These are phyloP conservation scores for Gomphus sp. DNA, from an alignment of 1,284 basidiomycete genomes.

Conservation along the genomic window DNA sequence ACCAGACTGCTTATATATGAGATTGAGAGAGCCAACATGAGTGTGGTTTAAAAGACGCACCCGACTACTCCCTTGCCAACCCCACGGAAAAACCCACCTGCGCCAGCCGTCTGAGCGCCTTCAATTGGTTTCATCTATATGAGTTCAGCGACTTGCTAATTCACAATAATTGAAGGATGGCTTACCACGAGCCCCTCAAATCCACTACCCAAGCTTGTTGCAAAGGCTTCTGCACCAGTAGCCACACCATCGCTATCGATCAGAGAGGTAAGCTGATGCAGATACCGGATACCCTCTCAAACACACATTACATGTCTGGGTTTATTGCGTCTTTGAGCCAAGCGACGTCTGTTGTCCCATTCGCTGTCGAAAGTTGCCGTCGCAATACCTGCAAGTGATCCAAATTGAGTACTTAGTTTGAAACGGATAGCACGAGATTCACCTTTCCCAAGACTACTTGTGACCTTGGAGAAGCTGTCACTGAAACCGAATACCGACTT, in stretches of 20 bases:
- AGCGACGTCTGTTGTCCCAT: slow-evolving; percentile 83
- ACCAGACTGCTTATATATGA: slow-evolving; percentile 49
- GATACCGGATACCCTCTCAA: slow-evolving; percentile 18
- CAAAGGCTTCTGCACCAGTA: slow-evolving; percentile 90
- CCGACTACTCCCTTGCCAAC: slow-evolving; percentile 95
- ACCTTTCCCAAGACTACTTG: slow-evolving; percentile 96
- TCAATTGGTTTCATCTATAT: slow-evolving; percentile 86
- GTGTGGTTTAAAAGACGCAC: slow-evolving; percentile 32
- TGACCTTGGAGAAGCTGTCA: slow-evolving; percentile 96
- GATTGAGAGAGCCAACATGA: slow-evolving; percentile 8
- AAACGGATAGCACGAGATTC: slow-evolving; percentile 8
- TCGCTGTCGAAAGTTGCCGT: slow-evolving; percentile 96
- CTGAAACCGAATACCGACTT: slow-evolving; percentile 97
- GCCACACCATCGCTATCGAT: slow-evolving; percentile 77
- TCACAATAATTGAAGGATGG: background rate
- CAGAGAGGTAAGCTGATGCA: slow-evolving; percentile 5
- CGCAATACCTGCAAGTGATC: slow-evolving; percentile 58
- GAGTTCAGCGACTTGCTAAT: slow-evolving; percentile 4
- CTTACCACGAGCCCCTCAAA: slow-evolving; percentile 91
- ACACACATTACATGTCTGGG: slow-evolving; percentile 90
- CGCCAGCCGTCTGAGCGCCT: slow-evolving; percentile 91
- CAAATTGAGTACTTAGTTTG: background rate
- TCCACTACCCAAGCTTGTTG: slow-evolving; percentile 90
- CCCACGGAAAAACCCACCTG: slow-evolving; percentile 95
- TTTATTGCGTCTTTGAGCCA: slow-evolving; percentile 88